phyloP scores from a whole-genome alignment of 176 grass and related monocot species.

The Zoysia japonica region DNA sequence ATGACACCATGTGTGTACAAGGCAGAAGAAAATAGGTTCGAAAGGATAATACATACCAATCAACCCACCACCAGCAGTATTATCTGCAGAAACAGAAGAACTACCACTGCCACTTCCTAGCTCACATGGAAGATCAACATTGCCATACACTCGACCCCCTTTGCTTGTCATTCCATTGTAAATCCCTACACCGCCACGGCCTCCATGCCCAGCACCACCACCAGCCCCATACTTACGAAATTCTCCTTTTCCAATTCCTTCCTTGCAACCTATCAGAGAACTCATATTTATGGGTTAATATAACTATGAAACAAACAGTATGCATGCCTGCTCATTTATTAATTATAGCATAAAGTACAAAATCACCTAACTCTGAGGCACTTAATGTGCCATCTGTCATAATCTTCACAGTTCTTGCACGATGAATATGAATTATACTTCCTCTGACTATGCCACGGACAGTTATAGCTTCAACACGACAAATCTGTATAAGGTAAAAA shows the following conservation, averaged over 20 bases:
- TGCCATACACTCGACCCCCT: constrained; percentile 73
- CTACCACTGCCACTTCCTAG: constrained; percentile 89
- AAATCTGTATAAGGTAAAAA: constrained; percentile 60
- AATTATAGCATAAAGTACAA: constrained; percentile 41
- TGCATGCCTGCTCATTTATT: constrained; percentile 21
- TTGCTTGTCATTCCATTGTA: constrained; percentile 77
- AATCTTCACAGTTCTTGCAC: constrained; percentile 91
- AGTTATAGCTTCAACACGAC: constrained; percentile 93
- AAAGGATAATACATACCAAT: constrained; percentile 62
- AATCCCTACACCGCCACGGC: constrained; percentile 72
- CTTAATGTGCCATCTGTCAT: constrained; percentile 70
- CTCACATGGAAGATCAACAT: constrained; percentile 94
- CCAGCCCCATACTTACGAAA: constrained; percentile 83
- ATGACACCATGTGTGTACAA: not conserved
- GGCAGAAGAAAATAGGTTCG: not conserved
- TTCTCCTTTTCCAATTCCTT: constrained; percentile 85
- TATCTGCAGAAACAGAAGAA: constrained; percentile 59
- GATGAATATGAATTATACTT: constrained; percentile 96
- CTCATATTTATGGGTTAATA: constrained; percentile 22
- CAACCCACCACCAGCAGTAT: constrained; percentile 83
- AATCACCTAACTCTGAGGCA: constrained; percentile 99
- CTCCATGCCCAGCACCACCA: constrained; percentile 96
- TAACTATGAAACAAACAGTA: constrained; percentile 35
- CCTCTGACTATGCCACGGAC: constrained; percentile 76
- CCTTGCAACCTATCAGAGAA: constrained; percentile 76